A percentile compares a stretch with the other conserved stretches of the same genome.
Evolutionary conservation across 768 basidiomycete species (phyloP).

Genomic region (Amyloporia xantha): DNA sequence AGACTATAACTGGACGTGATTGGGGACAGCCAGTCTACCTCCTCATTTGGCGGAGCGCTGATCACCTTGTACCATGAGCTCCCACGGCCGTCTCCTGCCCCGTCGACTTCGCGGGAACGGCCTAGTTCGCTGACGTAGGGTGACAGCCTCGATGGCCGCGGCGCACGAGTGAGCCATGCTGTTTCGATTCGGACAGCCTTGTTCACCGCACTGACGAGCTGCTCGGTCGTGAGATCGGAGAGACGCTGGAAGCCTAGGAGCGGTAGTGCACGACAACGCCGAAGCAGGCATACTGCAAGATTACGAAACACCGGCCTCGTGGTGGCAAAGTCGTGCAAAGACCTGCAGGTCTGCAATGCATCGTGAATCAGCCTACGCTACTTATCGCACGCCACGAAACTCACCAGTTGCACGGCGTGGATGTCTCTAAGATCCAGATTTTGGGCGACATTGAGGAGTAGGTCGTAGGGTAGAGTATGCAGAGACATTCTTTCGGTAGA

Average conservation of each 20-base stretch:
- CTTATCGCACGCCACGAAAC: too few species aligned
- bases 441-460: constrained; percentile 59
- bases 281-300: constrained; percentile 54
- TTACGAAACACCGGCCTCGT: constrained; percentile 65
- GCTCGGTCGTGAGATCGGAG: constrained; percentile 54
- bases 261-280: constrained; percentile 61
- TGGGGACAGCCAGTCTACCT: constrained; percentile 72
- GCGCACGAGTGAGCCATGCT: constrained; percentile 56
- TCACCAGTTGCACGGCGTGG: constrained; percentile 54
- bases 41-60: constrained; percentile 57
- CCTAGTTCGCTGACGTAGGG: constrained; percentile 19
- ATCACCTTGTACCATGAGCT: constrained; percentile 60
- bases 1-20: constrained; percentile 71
- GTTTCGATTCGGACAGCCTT: constrained; percentile 55
- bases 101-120: too few species aligned
- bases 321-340: constrained; percentile 51
- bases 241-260: constrained; percentile 65
- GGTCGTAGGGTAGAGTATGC: constrained; percentile 56
- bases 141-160: constrained; percentile 38
- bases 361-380: too few species aligned
- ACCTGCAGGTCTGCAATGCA: constrained; percentile 58
- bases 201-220: constrained; percentile 57
- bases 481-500: constrained; percentile 28
- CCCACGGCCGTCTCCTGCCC: constrained; percentile 9
- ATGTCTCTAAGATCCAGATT: constrained; percentile 58